Evolutionary conservation across 495 filamentous ascomycete species (phyloP).

Genomic region (Penicillium verhagenii): DNA sequence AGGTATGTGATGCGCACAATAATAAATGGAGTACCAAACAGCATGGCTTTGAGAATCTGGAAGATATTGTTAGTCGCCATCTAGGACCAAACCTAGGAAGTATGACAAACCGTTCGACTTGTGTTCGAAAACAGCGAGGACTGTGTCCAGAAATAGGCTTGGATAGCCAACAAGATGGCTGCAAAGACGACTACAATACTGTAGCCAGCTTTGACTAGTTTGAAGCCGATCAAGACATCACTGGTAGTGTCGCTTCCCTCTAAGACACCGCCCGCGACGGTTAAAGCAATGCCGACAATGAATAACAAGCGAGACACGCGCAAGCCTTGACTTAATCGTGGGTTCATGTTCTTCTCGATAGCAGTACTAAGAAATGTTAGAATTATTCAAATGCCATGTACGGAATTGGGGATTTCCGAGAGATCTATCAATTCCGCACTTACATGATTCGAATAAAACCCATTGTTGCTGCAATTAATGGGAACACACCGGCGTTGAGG

Average conservation of each 20-base stretch:
- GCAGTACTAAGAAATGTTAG: background rate
- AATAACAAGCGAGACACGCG: background rate
- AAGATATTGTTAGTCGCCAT: background rate
- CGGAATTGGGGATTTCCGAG: no score
- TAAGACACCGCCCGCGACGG: background rate
- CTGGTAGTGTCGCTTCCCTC: background rate
- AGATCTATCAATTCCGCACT: no score
- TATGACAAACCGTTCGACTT: background rate
- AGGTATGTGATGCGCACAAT: background rate
- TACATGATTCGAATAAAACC: conserved; percentile 30
- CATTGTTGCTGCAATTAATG: conserved; percentile 26
- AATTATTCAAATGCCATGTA: no score
- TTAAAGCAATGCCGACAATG: background rate
- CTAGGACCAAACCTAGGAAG: background rate
- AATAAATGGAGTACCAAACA: background rate
- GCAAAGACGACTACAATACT: conserved; percentile 25
- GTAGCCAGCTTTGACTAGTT: conserved; percentile 29
- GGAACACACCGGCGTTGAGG: conserved; percentile 26
- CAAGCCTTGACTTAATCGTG: background rate
- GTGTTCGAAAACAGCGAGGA: conserved; percentile 6
- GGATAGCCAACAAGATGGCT: conserved; percentile 19
- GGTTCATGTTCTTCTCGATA: background rate
- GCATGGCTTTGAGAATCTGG: background rate
- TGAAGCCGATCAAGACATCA: conserved; percentile 5
- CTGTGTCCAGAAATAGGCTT: conserved; percentile 25